A percentile compares a stretch with the other conserved stretches of the same genome.
These are phyloP conservation scores for Alternaria sp. DNA, from an alignment of 2,329 filamentous ascomycete genomes.

Conservation along the genomic window DNA sequence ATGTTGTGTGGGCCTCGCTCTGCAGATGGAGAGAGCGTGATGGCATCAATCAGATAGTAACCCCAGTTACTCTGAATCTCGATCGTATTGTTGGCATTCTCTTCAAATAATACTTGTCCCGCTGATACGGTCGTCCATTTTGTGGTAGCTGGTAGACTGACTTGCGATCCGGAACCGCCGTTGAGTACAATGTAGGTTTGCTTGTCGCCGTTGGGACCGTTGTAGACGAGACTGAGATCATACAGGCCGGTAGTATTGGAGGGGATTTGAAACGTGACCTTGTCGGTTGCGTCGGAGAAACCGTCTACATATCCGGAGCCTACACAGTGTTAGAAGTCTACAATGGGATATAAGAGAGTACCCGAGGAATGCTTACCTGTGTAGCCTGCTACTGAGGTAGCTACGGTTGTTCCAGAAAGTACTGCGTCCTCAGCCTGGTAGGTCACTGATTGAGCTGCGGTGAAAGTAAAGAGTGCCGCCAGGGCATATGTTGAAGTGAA, in stretches of 20 bases:
- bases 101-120: slow-evolving; percentile 57
- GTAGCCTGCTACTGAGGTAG: slow-evolving; percentile 3
- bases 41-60: slow-evolving; percentile 58
- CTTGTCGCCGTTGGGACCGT: slow-evolving; percentile 59
- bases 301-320: slow-evolving; percentile 59
- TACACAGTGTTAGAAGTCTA: slow-evolving; percentile 20
- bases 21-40: slow-evolving; percentile 50
- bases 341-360: background rate
- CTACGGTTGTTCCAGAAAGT: background rate
- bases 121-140: slow-evolving; percentile 52
- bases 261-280: slow-evolving; percentile 55
- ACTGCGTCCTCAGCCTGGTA: slow-evolving; percentile 5
- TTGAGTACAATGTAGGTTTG: slow-evolving; percentile 56
- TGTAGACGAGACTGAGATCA: slow-evolving; percentile 56
- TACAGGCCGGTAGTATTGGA: slow-evolving; percentile 51
- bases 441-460: slow-evolving; percentile 23
- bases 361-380: background rate
- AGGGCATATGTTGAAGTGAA: background rate
- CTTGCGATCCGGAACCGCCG: slow-evolving; percentile 52
- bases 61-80: slow-evolving; percentile 60
- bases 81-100: slow-evolving; percentile 54
- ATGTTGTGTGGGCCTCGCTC: slow-evolving; percentile 53
- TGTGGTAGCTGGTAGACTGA: slow-evolving; percentile 52
- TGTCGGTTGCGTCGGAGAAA: slow-evolving; percentile 55
- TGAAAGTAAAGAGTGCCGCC: slow-evolving; percentile 7